Evolutionary conservation across 2,329 filamentous ascomycete genomes (phyloP).

Genomic region (Bisporella sp.): DNA sequence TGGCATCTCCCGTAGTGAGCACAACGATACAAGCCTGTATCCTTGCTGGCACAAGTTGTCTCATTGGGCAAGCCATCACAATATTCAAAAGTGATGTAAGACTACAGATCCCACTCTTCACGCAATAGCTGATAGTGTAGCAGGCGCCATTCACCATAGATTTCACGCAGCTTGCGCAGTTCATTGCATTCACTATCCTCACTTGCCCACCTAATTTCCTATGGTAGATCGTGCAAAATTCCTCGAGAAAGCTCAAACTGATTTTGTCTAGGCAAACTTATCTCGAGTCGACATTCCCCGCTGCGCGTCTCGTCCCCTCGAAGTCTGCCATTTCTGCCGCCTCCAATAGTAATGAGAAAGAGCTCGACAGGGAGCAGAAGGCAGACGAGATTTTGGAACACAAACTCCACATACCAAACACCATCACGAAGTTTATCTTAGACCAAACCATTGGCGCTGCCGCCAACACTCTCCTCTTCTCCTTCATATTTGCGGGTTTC

Average conservation of each 20-base stretch:
- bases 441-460: constrained; percentile 63
- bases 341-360: constrained; percentile 34
- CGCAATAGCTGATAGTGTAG: constrained; percentile 3
- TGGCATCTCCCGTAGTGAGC: constrained; percentile 44
- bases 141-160: constrained; percentile 58
- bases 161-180: constrained; percentile 64
- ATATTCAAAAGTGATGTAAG: constrained; percentile 54
- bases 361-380: constrained; percentile 34
- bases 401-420: constrained; percentile 55
- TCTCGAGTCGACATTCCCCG: constrained; percentile 68
- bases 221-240: constrained; percentile 48
- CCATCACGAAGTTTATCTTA: constrained; percentile 57
- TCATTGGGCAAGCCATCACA: constrained; percentile 65
- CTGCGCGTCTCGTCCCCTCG: constrained; percentile 38
- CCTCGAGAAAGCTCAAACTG: neutral
- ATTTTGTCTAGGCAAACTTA: constrained; percentile 53
- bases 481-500: constrained; percentile 42
- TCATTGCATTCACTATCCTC: constrained; percentile 65
- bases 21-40: constrained; percentile 60
- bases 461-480: constrained; percentile 59
- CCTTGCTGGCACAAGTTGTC: constrained; percentile 61
- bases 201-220: constrained; percentile 76
- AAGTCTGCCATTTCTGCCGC: constrained; percentile 33
- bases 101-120: neutral
- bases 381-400: constrained; percentile 38